A percentile compares a stretch with the other conserved stretches of the same genome.
phyloP scores from a whole-genome alignment of 2,329 filamentous ascomycete genomes.

The Leptoxyphium fumago region DNA sequence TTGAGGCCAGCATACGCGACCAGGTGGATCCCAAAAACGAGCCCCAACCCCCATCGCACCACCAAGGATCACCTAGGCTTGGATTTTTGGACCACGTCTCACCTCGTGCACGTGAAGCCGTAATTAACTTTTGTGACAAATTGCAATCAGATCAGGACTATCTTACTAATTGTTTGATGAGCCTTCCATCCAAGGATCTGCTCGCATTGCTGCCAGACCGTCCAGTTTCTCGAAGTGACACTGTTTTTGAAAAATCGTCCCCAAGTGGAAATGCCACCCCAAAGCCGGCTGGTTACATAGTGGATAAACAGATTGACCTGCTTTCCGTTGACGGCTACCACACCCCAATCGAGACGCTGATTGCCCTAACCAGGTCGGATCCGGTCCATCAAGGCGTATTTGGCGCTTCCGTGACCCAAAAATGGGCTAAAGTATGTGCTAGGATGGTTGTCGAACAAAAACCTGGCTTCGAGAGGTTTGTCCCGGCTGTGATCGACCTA shows the following conservation, averaged over 20 bases:
- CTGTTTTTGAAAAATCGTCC: conserved; percentile 51
- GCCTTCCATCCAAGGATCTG: conserved; percentile 61
- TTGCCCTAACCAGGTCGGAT: conserved; percentile 41
- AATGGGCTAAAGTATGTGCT: conserved; percentile 81
- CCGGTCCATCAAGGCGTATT: conserved; percentile 51
- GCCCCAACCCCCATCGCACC: neutral
- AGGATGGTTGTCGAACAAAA: conserved; percentile 66
- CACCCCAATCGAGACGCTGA: conserved; percentile 15
- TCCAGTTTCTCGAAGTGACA: conserved; percentile 67
- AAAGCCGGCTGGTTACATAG: conserved; percentile 13
- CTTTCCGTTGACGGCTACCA: conserved; percentile 10
- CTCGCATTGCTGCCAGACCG: conserved; percentile 64
- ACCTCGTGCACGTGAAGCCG: conserved; percentile 54
- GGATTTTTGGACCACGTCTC: conserved; percentile 54
- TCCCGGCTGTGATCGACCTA: conserved; percentile 71
- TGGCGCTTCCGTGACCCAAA: conserved; percentile 62
- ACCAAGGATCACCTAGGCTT: conserved; percentile 22
- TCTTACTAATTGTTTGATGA: conserved; percentile 65
- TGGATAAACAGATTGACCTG: conserved; percentile 14
- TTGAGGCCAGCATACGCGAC: conserved; percentile 31
- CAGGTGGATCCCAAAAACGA: neutral
- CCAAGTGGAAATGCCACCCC: conserved; percentile 29
- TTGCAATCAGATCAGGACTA: conserved; percentile 80
- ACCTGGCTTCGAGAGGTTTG: conserved; percentile 61
- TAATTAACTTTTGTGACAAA: conserved; percentile 66